Evolutionary conservation across 2,329 filamentous ascomycete species (phyloP).

Genomic region (Ilyonectria destructans): DNA sequence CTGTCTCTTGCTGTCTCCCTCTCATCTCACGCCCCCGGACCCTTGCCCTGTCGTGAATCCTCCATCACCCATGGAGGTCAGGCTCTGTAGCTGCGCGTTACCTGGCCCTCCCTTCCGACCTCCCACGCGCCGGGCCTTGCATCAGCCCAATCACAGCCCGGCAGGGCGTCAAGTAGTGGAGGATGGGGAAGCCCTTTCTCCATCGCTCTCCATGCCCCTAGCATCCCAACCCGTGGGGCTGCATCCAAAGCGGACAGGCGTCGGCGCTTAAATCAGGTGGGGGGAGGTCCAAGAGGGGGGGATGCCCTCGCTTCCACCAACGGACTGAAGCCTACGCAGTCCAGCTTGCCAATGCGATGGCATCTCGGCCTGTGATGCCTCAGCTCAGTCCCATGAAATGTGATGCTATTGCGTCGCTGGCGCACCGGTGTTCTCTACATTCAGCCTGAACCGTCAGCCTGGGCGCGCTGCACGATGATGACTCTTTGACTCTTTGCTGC

Average conservation of each 20-base stretch:
- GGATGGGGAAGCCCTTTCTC: slow-evolving; percentile 38
- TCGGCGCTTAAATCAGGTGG: slow-evolving; percentile 70
- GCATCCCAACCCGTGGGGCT: slow-evolving; percentile 58
- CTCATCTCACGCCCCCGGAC: slow-evolving; percentile 9
- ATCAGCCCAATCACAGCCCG: slow-evolving; percentile 41
- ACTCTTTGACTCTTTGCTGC: slow-evolving; percentile 9
- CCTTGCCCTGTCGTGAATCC: neutral
- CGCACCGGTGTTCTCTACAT: slow-evolving; percentile 14
- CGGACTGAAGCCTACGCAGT: slow-evolving; percentile 54
- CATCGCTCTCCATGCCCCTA: slow-evolving; percentile 25
- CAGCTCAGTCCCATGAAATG: slow-evolving; percentile 39
- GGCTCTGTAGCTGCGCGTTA: slow-evolving; percentile 19
- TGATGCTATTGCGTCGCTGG: slow-evolving; percentile 40
- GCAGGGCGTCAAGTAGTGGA: slow-evolving; percentile 40
- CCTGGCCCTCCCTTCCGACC: slow-evolving; percentile 21
- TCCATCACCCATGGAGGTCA: neutral
- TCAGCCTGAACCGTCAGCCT: slow-evolving; percentile 34
- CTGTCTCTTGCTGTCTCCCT: neutral
- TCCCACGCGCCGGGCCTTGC: slow-evolving; percentile 39
- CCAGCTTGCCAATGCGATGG: slow-evolving; percentile 38
- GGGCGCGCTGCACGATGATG: slow-evolving; percentile 24
- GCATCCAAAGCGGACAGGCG: slow-evolving; percentile 66
- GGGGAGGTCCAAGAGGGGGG: slow-evolving; percentile 43
- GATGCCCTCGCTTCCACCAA: slow-evolving; percentile 58
- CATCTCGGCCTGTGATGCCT: slow-evolving; percentile 37